Evolutionary conservation across 768 basidiomycete species (phyloP), one percentile per base, ranked within the genome.

Genomic region (Tulasnella sp.): DNA sequence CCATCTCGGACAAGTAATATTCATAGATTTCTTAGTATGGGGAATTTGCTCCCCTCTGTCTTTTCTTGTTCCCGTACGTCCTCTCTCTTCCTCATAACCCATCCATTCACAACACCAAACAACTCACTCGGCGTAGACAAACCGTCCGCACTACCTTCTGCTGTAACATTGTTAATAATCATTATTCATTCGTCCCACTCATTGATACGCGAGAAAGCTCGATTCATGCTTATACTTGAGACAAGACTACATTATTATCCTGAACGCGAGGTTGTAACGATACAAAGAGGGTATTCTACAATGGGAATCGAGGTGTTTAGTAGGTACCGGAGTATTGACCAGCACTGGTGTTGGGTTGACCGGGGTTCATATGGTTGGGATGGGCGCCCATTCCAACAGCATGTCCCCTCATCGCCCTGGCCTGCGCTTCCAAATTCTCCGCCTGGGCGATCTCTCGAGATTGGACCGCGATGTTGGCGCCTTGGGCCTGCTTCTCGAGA

Each of bases 401-500:
- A 10, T 40, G 32, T 16, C 75, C 75, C 23, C 75, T 35, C 32
- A 40, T 40, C 37, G 46, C 26, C 35, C 23, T 51, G 13, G 75
- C 75, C 37, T 76, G 55, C 6, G 75, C 75, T 44, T 77, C 77
- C 23, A 77, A 57, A 15, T 46, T 29, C 48, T 77, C 69, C 40
- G 77, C 77, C 20, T 70, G 23, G n/a, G 32, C 35, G 16, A 77
- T 4, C 42, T 77, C 23, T 72, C 42, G 39, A 29, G 69, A 32
- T n/a, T 77, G 77, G 18, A 40, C 37, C 20, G 37, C 37, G 40
- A 77, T 44, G 42, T 37, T 35, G 23, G 69, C 71, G 2, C 35
- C 77, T 46, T 77, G 70, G 11, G 69, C 77, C 40, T 77, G 40
- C 77, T 77, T 77, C 46, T 44, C 77, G 16, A 77, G 69, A 70